Base-by-base conservation (phyloP, 2,329 filamentous ascomycete genomes). In the Fusarium veterinarium region DNA sequence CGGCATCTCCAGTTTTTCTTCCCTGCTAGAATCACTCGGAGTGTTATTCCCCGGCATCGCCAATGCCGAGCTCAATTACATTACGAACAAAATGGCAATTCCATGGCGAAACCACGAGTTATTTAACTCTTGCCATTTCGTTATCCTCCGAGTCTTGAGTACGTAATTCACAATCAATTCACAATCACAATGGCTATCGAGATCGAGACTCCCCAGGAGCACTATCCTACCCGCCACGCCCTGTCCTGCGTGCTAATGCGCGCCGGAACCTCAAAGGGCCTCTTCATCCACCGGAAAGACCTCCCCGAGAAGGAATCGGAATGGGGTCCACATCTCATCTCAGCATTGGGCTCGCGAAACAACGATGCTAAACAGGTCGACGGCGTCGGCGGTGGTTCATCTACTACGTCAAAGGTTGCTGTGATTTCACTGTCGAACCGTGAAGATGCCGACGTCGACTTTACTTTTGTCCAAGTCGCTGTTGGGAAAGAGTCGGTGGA, bases 381-480 rank as follows among this genome's bases (percentile, higher is more conserved):
- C 70, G 90, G 90, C 5, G 84, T 92, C 69, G 90, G 90, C 2
- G 89, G 88, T 1, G 90, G 88, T 2, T 85, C 89, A 37, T 90
- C 87, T 3, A 89, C 86, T 10, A 86, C 91, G 0, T 90, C 87
- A 56, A 92, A 92, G 73, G 86, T 91, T 7, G 90, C 87, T 71
- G 83, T 92, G 1, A 85, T 92, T 3, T 84, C 83, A 4, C 76
- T 75, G 1, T 80, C 80, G 0, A 41, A 25, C 71, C 80, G 61
- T 77, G 84, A 80, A 2, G 86, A 83, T 23, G 83, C 83, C 3
- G 86, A 91, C 66, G 82, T 91, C 13, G 88, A 91, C 55, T 91
- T 89, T 73, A 91, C 89, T 0, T 92, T 92, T 72, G 86, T 90
- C 0, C 88, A 90, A 52, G 82, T 91, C 3, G 89, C 88, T 1